Evolutionary conservation across 2,329 filamentous ascomycete species (phyloP), one percentile per base, ranked within the genome.

Genomic region (Nemania abortiva): DNA sequence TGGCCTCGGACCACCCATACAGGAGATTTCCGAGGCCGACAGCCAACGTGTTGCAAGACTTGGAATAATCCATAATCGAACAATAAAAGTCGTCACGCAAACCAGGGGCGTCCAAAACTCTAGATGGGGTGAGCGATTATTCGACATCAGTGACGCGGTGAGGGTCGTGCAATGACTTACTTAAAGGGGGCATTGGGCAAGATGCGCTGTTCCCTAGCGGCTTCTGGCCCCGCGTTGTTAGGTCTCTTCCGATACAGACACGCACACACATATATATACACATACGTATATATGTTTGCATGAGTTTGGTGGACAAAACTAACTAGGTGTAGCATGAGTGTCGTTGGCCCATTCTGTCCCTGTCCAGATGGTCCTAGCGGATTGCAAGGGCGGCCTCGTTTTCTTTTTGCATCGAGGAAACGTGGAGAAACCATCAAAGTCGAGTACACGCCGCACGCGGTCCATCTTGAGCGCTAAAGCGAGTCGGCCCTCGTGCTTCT

Each of bases 1-100:
- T 83, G 39, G 84, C 81, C 78, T 98, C 95, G 0, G 94, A 95
- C 96, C 95, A 99, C 5, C 93, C 88, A 79, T 97, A 98, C 4
- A 99, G 87, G 42, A 90, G 85, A 63, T 91, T 89, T 0, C 91
- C 91, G 15, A 98, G 85, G 0, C 93, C 95, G 20, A 98, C 93
- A 20, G 94, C 95, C 18, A 99, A 86, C 15, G 91, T 92, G 62
- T 92, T 88, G 59, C 89, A 88, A 7, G 88, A 92, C 49, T 87
- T 80, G 0, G 92, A 97, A 79, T 97, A 98, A 10, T 96, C 94
- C 63, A 99, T 85, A 2, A 95, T 86, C 0, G 95, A 96, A 81
- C 94, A 98, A 79, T 99, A 99, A 79, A 95, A 99, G 80, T 99
- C 95, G 75, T 98, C 94, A 65, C 94, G 90, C n/a, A 98, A 84